phyloP scores from a whole-genome alignment of 306 rosid species.

The Potentilla sterilis region DNA sequence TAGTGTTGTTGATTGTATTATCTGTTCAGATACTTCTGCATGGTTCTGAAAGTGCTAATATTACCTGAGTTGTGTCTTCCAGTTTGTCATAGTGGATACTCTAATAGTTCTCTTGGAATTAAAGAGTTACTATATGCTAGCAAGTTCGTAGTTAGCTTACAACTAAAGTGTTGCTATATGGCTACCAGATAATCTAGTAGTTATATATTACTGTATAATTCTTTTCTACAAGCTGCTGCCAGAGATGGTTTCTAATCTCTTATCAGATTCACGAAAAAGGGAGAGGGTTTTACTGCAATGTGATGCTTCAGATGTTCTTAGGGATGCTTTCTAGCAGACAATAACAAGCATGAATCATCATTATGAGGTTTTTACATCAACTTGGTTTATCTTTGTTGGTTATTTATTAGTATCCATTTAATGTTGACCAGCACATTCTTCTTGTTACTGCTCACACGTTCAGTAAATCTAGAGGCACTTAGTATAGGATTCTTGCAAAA shows the following conservation, averaged over 20 bases:
- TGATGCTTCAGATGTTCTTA: slow-evolving; percentile 92
- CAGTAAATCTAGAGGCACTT: background rate
- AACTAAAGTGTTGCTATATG: slow-evolving; percentile 29
- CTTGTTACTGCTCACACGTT: background rate
- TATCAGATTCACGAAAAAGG: slow-evolving; percentile 70
- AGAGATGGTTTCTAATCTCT: slow-evolving; percentile 57
- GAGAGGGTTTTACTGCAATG: slow-evolving; percentile 61
- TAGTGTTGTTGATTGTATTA: slow-evolving; percentile 19
- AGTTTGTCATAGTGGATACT: slow-evolving; percentile 85
- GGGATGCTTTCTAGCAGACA: slow-evolving; percentile 82
- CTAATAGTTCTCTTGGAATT: too few relatives aligned
- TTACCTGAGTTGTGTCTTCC: slow-evolving; percentile 35
- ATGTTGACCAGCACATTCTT: background rate
- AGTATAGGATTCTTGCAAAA: background rate
- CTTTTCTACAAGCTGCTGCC: slow-evolving; percentile 71
- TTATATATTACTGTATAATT: slow-evolving; percentile 13
- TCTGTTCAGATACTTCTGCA: slow-evolving; percentile 16
- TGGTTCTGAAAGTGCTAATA: slow-evolving; percentile 34
- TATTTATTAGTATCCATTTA: background rate
- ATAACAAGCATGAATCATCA: slow-evolving; percentile 67
- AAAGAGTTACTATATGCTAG: slow-evolving; percentile 41
- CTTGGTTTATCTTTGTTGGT: slow-evolving; percentile 7
- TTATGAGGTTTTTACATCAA: slow-evolving; percentile 64
- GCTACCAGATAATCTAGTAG: slow-evolving; percentile 13
- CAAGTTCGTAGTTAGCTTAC: slow-evolving; percentile 64